Conservation (phyloP, 179 eudicot species). For the Drosera spatulata region DNA sequence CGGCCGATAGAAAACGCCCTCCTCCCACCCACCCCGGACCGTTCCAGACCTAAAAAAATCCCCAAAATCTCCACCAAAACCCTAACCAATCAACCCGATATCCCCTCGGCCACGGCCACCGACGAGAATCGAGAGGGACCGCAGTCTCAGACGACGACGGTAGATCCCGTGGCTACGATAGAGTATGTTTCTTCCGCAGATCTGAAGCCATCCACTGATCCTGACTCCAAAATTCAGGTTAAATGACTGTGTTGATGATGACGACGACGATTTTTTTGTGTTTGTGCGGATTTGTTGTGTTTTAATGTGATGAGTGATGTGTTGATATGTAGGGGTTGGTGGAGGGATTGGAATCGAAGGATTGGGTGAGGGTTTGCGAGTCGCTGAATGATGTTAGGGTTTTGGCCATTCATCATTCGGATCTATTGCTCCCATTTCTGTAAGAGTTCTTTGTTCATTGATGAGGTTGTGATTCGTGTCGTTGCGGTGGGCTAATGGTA, state of each 20-base stretch:
- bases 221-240: conserved; percentile 57
- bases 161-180: conserved; percentile 24
- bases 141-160: conserved; percentile 2
- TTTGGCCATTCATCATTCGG: conserved; percentile 50
- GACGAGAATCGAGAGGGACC: conserved; percentile 4
- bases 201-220: conserved; percentile 54
- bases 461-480: not conserved
- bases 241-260: not conserved
- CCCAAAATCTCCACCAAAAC: conserved; percentile 1
- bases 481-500: not conserved
- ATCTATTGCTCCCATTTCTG: conserved; percentile 65
- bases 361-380: conserved; percentile 81
- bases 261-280: not conserved
- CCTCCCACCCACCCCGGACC: not conserved
- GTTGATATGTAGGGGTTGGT: conserved; percentile 44
- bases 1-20: conserved; percentile 12
- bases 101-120: not conserved
- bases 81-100: conserved; percentile 1
- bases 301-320: not conserved
- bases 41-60: conserved; percentile 6
- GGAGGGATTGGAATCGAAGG: conserved; percentile 78
- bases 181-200: conserved; percentile 65
- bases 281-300: not conserved
- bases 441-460: conserved; percentile 20
- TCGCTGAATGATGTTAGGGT: conserved; percentile 70